Evolutionary conservation across 441 rosid genomes (phyloP).

Genomic region (Pelargonium citronellum): DNA sequence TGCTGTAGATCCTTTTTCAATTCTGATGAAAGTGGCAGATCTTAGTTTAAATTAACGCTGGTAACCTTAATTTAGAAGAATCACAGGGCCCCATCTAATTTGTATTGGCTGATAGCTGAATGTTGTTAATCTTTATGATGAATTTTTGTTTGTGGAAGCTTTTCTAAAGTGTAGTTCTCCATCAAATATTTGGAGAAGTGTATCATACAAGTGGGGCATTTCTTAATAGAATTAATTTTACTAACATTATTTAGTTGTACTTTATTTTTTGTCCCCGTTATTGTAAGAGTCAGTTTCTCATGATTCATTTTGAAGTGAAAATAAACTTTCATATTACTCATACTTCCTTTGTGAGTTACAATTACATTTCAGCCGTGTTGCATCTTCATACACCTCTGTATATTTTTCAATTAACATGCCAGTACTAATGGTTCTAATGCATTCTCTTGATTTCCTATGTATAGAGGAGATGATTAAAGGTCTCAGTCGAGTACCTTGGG

Average conservation of each 20-base stretch:
- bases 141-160: background rate
- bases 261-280: background rate
- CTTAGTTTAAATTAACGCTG: background rate
- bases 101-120: background rate
- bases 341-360: background rate
- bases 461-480: conserved; percentile 83
- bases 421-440: conserved; percentile 5
- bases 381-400: background rate
- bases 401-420: background rate
- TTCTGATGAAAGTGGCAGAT: background rate
- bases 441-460: conserved; percentile 17
- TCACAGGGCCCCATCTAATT: background rate
- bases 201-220: background rate
- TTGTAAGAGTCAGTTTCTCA: background rate
- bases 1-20: background rate
- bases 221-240: background rate
- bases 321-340: background rate
- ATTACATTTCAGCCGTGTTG: background rate
- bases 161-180: background rate
- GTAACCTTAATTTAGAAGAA: background rate
- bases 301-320: conserved; percentile 5
- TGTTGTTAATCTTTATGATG: background rate
- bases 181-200: background rate
- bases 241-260: background rate
- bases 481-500: conserved; percentile 76